Percentiles rank a stretch among this genome's conserved stretches.
Evolutionary conservation across 495 filamentous ascomycete genomes (phyloP).

Genomic region (Tuber indicum): DNA sequence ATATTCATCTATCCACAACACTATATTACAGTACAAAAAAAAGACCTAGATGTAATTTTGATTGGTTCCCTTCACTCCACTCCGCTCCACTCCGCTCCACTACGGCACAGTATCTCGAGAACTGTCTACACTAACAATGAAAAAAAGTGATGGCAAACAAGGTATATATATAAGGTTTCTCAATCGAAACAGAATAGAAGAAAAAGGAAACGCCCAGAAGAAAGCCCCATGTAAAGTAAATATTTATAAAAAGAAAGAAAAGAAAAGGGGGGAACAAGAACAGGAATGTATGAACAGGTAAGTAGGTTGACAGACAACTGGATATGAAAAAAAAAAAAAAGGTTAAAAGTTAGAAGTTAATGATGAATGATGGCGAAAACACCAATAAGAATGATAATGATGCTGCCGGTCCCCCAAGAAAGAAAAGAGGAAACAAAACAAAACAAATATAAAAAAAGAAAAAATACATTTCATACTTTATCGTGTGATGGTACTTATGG

Average conservation of each 20-base stretch:
- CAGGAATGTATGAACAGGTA: slow-evolving; percentile 9
- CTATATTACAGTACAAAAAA: neutral
- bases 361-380: slow-evolving; percentile 14
- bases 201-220: slow-evolving; percentile 18
- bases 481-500: neutral
- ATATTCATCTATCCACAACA: neutral
- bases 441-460: slow-evolving; percentile 17
- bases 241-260: slow-evolving; percentile 12
- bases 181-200: slow-evolving; percentile 7
- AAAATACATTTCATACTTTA: slow-evolving; percentile 8
- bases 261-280: slow-evolving; percentile 15
- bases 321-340: neutral
- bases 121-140: neutral
- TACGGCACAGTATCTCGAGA: neutral
- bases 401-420: neutral
- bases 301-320: neutral
- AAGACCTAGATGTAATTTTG: neutral
- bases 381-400: slow-evolving; percentile 15
- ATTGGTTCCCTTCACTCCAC: neutral
- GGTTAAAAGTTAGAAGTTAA: slow-evolving; percentile 11
- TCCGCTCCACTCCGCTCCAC: neutral
- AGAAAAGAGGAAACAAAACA: slow-evolving; percentile 10
- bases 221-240: neutral
- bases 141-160: neutral
- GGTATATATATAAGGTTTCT: slow-evolving; percentile 7